phyloP scores from a whole-genome alignment of 768 basidiomycete genomes.

The Kwoniella pini region DNA sequence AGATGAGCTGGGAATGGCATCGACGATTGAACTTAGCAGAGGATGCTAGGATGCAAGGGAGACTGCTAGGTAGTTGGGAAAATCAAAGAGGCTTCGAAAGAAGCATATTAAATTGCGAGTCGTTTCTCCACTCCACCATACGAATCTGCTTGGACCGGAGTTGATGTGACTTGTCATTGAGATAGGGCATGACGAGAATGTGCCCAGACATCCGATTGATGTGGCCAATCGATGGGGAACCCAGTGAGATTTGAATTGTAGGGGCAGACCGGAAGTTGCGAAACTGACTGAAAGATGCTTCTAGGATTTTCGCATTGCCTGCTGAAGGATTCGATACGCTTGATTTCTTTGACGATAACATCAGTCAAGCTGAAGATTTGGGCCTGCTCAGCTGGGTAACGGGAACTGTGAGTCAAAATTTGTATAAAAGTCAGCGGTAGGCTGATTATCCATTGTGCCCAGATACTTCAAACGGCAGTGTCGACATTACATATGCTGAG shows the following conservation, averaged over 20 bases:
- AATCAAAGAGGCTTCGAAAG: conserved; percentile 27
- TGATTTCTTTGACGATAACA: conserved; percentile 46
- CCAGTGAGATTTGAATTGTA: conserved; percentile 43
- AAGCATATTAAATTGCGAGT: conserved; percentile 44
- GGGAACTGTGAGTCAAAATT: conserved; percentile 36
- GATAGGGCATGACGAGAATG: conserved; percentile 44
- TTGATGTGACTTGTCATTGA: no score
- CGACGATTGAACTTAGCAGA: conserved; percentile 33
- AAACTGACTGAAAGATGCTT: neutral
- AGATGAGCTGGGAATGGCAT: conserved; percentile 45
- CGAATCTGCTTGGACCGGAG: no score
- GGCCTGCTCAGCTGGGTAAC: conserved; percentile 52
- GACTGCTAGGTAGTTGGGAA: conserved; percentile 33
- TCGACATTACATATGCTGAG: conserved; percentile 51
- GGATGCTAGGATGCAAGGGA: conserved; percentile 6
- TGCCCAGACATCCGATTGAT: conserved; percentile 40
- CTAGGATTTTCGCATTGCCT: conserved; percentile 51
- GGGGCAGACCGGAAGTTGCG: no score
- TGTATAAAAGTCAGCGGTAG: neutral
- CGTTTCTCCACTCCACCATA: no score
- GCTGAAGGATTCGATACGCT: conserved; percentile 51
- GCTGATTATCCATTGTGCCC: neutral
- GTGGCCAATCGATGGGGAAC: conserved; percentile 48
- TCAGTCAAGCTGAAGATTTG: conserved; percentile 39
- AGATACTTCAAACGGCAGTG: conserved; percentile 49